Conservation (phyloP, 805 yeast genomes). For the Ascoidea rubescens region DNA sequence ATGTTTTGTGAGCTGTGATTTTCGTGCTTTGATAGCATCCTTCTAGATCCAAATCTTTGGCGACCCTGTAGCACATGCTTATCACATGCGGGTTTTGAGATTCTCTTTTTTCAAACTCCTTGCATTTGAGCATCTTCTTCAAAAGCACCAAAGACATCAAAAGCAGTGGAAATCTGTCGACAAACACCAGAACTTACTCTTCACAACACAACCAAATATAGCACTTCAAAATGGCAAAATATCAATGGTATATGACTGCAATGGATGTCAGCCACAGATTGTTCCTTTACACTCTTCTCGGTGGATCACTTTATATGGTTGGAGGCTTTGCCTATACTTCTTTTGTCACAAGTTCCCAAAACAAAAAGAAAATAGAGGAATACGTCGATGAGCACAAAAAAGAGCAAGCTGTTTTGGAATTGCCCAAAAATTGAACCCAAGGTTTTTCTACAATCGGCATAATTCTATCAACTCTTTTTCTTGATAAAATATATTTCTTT, state of each 20-base stretch:
- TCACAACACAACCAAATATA: no score
- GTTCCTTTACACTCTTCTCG: conserved; percentile 53
- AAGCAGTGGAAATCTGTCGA: no score
- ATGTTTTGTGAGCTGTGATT: no score
- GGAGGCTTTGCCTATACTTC: conserved; percentile 10
- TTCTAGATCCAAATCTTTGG: background rate
- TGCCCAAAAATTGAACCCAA: background rate
- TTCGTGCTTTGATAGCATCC: background rate
- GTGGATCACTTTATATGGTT: conserved; percentile 23
- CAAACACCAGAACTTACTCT: no score
- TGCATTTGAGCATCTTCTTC: no score
- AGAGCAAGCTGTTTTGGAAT: conserved; percentile 1
- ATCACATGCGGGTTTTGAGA: background rate
- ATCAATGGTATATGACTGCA: conserved; percentile 66
- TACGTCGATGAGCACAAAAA: conserved; percentile 7
- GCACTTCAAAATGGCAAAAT: conserved; percentile 24
- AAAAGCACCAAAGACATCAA: no score
- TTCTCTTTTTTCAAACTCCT: no score
- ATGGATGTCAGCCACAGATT: conserved; percentile 63
- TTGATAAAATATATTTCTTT: background rate
- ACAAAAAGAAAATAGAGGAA: conserved; percentile 20
- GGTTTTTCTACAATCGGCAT: background rate
- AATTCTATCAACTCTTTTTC: background rate
- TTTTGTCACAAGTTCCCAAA: conserved; percentile 6
- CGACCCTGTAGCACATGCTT: background rate